Evolutionary conservation across 768 basidiomycete genomes (phyloP), one percentile per base, ranked within the genome.

Genomic region (Suillus luteus): DNA sequence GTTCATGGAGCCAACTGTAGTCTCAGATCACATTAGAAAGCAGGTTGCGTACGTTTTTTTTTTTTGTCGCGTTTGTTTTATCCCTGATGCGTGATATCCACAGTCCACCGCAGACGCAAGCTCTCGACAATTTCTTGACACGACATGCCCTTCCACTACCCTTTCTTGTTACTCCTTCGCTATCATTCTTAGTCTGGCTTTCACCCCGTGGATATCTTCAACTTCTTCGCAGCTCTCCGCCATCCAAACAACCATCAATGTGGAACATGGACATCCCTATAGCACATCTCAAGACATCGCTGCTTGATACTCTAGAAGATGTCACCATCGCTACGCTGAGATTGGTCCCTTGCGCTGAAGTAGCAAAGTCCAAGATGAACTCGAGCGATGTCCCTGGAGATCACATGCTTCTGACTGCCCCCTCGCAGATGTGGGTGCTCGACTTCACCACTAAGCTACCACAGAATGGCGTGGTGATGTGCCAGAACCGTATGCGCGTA

Each of bases 141-240:
- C 73, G 65, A 55, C 62, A 90, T 72, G 79, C 85, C 0, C 77
- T 93, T 40, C 90, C 91, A 8, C 75, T 94, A n/a, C 86, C 89
- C 4, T 93, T 90, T 71, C 82, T 93, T 3, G 77, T 78, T 15
- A 81, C 83, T 1, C 89, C 91, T 7, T 87, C 86, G 0, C 76
- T 92, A 59, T 89, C 89, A 10, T 92, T 94, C 72, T 79, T 94
- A 10, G 81, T 86, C 35, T 83, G 91, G 71, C 67, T 90, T 43
- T 90, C 93, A 0, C 89, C 92, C 0, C 74, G 80, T 1, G 81
- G 86, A 9, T 94, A 94, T 69, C 81, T 94, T 38, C 79, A 83
- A 37, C 79, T 92, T 38, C 76, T 86, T 24, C 83, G 80, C n/a
- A 68, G 70, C 19, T 71, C 75, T 5, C 63, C 77, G 3, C 49